Percentiles rank a stretch among this genome's conserved stretches.
Evolutionary conservation across 768 basidiomycete species (phyloP).

Genomic region (Punctularia strigosozonata): DNA sequence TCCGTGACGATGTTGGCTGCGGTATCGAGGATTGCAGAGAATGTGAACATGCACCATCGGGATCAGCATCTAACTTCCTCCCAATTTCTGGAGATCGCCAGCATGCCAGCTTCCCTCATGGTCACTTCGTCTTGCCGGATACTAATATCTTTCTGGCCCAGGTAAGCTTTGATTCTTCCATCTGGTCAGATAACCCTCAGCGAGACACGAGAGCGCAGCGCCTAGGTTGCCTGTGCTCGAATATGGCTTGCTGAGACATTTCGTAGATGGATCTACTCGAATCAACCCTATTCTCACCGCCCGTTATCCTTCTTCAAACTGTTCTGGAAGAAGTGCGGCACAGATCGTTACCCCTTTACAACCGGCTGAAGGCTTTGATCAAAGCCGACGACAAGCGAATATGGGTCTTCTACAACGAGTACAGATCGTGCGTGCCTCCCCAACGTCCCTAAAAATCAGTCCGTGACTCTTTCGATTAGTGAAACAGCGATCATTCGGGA

Average conservation of each 20-base stretch:
- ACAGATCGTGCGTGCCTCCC: slow-evolving; percentile 47
- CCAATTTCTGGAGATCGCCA: slow-evolving; percentile 45
- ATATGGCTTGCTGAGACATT: no score
- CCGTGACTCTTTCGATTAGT: slow-evolving; percentile 22
- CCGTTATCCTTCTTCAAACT: slow-evolving; percentile 88
- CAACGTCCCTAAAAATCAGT: not conserved
- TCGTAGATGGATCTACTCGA: slow-evolving; percentile 96
- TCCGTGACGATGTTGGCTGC: slow-evolving; percentile 85
- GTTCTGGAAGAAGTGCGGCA: slow-evolving; percentile 96
- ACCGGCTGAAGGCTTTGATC: slow-evolving; percentile 76
- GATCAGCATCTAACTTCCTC: slow-evolving; percentile 29
- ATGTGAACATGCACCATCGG: no score
- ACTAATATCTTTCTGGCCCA: slow-evolving; percentile 93
- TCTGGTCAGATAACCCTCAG: no score
- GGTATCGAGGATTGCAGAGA: slow-evolving; percentile 61
- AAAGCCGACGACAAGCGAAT: slow-evolving; percentile 79
- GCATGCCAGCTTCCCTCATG: slow-evolving; percentile 46
- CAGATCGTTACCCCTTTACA: slow-evolving; percentile 84
- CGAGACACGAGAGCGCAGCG: no score
- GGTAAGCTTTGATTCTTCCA: slow-evolving; percentile 24
- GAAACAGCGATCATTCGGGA: slow-evolving; percentile 73
- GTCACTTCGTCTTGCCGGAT: slow-evolving; percentile 83
- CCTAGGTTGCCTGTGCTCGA: no score
- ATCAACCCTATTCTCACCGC: slow-evolving; percentile 58
- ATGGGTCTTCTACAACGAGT: slow-evolving; percentile 85